Evolutionary conservation across 2,329 filamentous ascomycete genomes (phyloP), one percentile per base, ranked within the genome.

Genomic region (Fusarium setosum): DNA sequence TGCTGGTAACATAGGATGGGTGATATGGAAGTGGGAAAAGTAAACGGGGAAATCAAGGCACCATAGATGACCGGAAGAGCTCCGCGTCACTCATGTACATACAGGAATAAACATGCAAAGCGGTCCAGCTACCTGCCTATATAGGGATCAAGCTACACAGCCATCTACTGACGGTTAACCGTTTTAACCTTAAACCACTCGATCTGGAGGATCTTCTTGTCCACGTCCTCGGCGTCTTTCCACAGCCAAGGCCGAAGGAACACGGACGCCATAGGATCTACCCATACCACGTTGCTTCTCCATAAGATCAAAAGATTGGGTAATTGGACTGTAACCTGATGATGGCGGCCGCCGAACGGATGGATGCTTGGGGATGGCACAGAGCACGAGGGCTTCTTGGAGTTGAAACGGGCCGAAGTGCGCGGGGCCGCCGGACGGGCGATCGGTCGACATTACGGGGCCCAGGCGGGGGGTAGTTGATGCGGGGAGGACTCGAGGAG

Each of bases 321-420:
- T 41, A 48, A 47, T 29, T 29, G 26, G 11, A 63, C 29, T 59
- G 56, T 31, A 50, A 58, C 65, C 47, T 57, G 53, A 42, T 38
- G 51, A 67, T 51, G 59, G 32, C 20, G 21, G 18, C 34, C 12
- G 37, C 15, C 20, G 21, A 38, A 37, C 47, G 45, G 50, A 31
- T 21, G 17, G 13, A 29, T n/a, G 35, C 12, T 18, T 31, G 20
- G 32, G 45, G 31, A 45, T 21, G 18, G 24, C 15, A 54, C 41
- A 38, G n/a, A 42, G 56, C 50, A 59, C 55, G 56, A 58, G 48
- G 32, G 37, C 57, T 44, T 44, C 35, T 18, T 47, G 44, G 17
- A 45, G 38, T 53, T 13, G 42, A 64, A 57, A 68, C 59, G 70
- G 71, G 65, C 70, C 70, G 70, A 65, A 59, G 42, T 61, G 61